These are phyloP conservation scores for Elsinoe australis DNA, from an alignment of 2,329 filamentous ascomycete species.

Conservation along the genomic window DNA sequence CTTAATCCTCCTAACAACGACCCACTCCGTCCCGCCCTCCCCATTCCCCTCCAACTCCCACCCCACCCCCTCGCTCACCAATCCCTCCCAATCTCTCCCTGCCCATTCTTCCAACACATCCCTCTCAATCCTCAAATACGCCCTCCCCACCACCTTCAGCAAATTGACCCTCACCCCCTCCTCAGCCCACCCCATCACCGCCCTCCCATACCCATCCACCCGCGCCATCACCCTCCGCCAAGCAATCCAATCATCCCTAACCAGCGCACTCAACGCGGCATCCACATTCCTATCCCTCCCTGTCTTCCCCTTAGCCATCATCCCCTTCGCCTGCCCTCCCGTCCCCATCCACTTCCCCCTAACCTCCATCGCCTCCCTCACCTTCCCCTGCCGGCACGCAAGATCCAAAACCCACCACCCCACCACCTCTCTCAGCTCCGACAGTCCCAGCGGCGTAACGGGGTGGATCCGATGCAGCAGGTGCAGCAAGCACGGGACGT, in stretches of 20 bases:
- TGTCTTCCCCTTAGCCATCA: slow-evolving; percentile 65
- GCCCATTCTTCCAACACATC: slow-evolving; percentile 62
- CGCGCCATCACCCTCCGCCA: slow-evolving; percentile 64
- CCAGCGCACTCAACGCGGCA: slow-evolving; percentile 59
- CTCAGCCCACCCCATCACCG: slow-evolving; percentile 75
- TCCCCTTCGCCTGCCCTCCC: slow-evolving; percentile 60
- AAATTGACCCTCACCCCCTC: slow-evolving; percentile 65
- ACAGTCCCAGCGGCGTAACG: slow-evolving; percentile 54
- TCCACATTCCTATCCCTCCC: slow-evolving; percentile 62
- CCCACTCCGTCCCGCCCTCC: slow-evolving; percentile 34
- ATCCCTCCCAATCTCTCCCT: slow-evolving; percentile 61
- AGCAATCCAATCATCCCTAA: slow-evolving; percentile 71
- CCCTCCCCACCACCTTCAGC: slow-evolving; percentile 76
- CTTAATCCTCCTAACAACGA: slow-evolving; percentile 65
- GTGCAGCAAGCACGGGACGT: slow-evolving; percentile 77
- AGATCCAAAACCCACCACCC: slow-evolving; percentile 80
- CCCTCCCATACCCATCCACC: slow-evolving; percentile 73
- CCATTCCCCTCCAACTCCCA: slow-evolving; percentile 66
- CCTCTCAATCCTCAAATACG: slow-evolving; percentile 67
- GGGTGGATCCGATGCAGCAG: slow-evolving; percentile 66
- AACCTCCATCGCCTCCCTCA: slow-evolving; percentile 64
- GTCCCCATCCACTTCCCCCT: slow-evolving; percentile 48
- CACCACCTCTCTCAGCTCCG: slow-evolving; percentile 71
- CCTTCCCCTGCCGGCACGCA: slow-evolving; percentile 71
- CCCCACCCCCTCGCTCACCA: slow-evolving; percentile 67